Evolutionary conservation across 441 rosid genomes (phyloP).

Genomic region (Pelargonium cotyledonis): DNA sequence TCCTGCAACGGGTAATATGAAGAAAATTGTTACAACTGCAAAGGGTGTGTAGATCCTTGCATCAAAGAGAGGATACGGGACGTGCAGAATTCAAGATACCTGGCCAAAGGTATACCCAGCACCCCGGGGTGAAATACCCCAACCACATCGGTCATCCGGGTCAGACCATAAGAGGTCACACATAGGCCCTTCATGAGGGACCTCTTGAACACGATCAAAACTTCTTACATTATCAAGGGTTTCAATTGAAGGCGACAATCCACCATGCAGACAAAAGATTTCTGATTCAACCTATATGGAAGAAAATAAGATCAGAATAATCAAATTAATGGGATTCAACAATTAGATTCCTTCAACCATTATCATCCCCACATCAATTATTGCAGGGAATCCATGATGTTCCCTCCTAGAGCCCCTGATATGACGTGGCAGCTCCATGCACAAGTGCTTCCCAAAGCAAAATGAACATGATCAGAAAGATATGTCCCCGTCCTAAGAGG

Average conservation of each 20-base stretch:
- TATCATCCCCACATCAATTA: not conserved
- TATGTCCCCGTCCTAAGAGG: not conserved
- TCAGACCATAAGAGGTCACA: conserved; percentile 75
- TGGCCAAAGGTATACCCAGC: conserved; percentile 65
- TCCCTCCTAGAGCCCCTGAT: not conserved
- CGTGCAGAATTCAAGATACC: conserved; percentile 16
- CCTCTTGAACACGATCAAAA: conserved; percentile 46
- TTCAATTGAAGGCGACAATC: conserved; percentile 73
- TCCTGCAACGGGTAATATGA: conserved; percentile 31
- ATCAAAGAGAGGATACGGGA: not conserved
- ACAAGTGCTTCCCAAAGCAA: not conserved
- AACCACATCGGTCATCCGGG: conserved; percentile 65
- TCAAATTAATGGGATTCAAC: not conserved
- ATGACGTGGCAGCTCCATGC: not conserved
- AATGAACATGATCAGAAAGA: not conserved
- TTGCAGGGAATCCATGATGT: not conserved
- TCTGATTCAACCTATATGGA: conserved; percentile 50
- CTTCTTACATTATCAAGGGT: conserved; percentile 69
- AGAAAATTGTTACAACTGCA: too few relatives aligned
- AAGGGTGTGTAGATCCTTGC: not conserved
- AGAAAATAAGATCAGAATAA: conserved; percentile 5
- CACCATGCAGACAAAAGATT: conserved; percentile 34
- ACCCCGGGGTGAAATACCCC: conserved; percentile 69
- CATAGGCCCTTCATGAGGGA: conserved; percentile 71
- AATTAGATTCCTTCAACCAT: not conserved